These are phyloP conservation scores for Rubroboletus satanas DNA, from an alignment of 768 basidiomycete species.

Conservation along the genomic window DNA sequence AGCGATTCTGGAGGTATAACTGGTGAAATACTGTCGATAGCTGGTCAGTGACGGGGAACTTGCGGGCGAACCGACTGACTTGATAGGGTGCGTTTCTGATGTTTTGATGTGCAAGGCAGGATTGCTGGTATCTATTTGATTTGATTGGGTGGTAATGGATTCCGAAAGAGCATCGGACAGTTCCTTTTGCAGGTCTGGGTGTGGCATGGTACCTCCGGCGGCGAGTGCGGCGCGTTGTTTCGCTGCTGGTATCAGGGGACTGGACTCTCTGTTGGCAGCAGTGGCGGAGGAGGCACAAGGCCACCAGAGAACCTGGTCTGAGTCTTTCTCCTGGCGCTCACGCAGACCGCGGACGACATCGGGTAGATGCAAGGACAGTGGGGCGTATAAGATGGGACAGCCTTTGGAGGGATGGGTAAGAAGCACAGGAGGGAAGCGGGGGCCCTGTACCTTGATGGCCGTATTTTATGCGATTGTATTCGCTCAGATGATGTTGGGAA, in stretches of 20 bases:
- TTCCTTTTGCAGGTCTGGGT: constrained; percentile 42
- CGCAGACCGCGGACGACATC: constrained; percentile 52
- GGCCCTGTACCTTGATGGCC: constrained; percentile 39
- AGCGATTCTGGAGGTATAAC: constrained; percentile 52
- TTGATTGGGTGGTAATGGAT: constrained; percentile 22
- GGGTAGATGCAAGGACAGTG: constrained; percentile 61
- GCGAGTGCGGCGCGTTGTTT: constrained; percentile 25
- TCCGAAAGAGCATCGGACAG: constrained; percentile 54
- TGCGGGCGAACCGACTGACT: constrained; percentile 43
- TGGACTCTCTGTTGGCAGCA: background rate
- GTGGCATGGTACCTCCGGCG: constrained; percentile 9
- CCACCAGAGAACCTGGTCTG: constrained; percentile 48
- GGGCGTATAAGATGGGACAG: constrained; percentile 53
- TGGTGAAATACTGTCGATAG: constrained; percentile 44
- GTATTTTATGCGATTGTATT: constrained; percentile 67
- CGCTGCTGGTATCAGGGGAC: constrained; percentile 18
- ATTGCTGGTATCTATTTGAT: background rate
- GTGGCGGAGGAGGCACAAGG: constrained; percentile 24
- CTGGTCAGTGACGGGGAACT: background rate
- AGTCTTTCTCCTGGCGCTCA: constrained; percentile 43
- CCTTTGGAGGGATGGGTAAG: constrained; percentile 36
- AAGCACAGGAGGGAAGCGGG: background rate
- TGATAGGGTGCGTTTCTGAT: constrained; percentile 78
- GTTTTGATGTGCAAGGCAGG: constrained; percentile 49
- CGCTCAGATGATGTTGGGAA: constrained; percentile 70